A percentile compares a stretch with the other conserved stretches of the same genome.
phyloP scores from a whole-genome alignment of 1,139 yeast species.

The Pneumocystis oryctolagi region DNA sequence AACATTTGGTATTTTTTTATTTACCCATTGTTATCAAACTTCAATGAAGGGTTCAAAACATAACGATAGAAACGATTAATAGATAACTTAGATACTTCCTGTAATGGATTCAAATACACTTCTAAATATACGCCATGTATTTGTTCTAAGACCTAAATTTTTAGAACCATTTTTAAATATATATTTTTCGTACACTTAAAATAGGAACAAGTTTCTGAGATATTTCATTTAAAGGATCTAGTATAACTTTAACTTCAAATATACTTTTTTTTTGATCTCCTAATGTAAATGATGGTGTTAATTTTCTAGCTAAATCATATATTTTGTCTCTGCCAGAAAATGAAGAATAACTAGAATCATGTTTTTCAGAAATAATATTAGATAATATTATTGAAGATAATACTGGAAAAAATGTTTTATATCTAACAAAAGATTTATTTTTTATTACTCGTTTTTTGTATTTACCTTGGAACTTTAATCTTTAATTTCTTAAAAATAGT shows the following conservation, averaged over 20 bases:
- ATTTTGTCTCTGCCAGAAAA: background rate
- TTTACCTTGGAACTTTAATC: background rate
- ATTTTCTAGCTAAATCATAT: background rate
- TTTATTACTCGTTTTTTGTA: background rate
- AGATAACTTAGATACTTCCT: constrained; percentile 30
- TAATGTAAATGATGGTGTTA: constrained; percentile 16
- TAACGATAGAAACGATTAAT: constrained; percentile 48
- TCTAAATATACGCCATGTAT: constrained; percentile 32
- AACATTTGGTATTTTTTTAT: background rate
- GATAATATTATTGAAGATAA: background rate
- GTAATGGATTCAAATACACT: constrained; percentile 47
- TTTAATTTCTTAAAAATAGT: background rate
- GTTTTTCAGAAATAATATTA: background rate
- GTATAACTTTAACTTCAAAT: constrained; percentile 38
- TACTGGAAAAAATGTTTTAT: background rate
- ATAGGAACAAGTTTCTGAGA: constrained; percentile 50
- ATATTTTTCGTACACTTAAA: constrained; percentile 21
- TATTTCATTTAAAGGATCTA: constrained; percentile 58
- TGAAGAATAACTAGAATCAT: background rate
- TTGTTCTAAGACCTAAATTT: constrained; percentile 24
- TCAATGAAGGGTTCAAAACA: constrained; percentile 28
- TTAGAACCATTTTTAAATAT: background rate
- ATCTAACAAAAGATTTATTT: background rate
- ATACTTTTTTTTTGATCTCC: constrained; percentile 16
- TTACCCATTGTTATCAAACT: constrained; percentile 31